These are phyloP conservation scores for Aspergillus phoenicis DNA, from an alignment of 2,329 filamentous ascomycete genomes.

Conservation along the genomic window DNA sequence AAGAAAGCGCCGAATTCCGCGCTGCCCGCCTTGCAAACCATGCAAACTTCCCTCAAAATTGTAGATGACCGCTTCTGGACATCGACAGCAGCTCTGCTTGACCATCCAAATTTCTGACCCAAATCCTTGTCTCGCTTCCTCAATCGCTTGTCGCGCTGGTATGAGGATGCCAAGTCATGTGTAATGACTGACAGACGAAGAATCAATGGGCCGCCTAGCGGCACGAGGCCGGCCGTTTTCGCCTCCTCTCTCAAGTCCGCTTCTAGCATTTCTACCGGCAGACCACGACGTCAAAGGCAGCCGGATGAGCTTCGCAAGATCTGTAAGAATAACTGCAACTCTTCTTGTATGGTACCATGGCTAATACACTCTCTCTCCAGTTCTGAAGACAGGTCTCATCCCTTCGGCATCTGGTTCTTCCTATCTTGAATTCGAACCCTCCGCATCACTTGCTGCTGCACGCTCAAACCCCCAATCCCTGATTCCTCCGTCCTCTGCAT, in stretches of 20 bases:
- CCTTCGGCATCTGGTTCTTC: conserved; percentile 93
- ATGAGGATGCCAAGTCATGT: conserved; percentile 23
- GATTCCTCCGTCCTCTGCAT: conserved; percentile 62
- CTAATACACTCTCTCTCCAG: conserved; percentile 50
- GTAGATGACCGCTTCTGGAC: conserved; percentile 39
- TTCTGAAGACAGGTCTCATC: conserved; percentile 86
- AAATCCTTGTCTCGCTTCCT: conserved; percentile 7
- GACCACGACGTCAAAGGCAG: conserved; percentile 61
- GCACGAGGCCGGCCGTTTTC: conserved; percentile 75
- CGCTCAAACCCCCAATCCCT: conserved; percentile 49
- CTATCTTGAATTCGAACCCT: conserved; percentile 59
- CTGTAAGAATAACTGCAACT: conserved; percentile 60
- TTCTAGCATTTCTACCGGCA: conserved; percentile 50
- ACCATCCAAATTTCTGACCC: conserved; percentile 14
- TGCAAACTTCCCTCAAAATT: conserved; percentile 40
- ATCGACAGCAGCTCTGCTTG: conserved; percentile 13
- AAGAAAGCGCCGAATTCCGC: conserved; percentile 11
- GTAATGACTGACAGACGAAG: conserved; percentile 81
- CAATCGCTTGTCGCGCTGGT: conserved; percentile 10
- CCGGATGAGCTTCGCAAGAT: conserved; percentile 78
- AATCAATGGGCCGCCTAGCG: conserved; percentile 82
- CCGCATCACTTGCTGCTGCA: conserved; percentile 47
- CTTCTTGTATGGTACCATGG: neutral
- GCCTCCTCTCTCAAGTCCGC: conserved; percentile 48
- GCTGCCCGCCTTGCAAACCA: conserved; percentile 36